phyloP scores from a whole-genome alignment of 805 yeast species.

The Yamadazyma insecticola region DNA sequence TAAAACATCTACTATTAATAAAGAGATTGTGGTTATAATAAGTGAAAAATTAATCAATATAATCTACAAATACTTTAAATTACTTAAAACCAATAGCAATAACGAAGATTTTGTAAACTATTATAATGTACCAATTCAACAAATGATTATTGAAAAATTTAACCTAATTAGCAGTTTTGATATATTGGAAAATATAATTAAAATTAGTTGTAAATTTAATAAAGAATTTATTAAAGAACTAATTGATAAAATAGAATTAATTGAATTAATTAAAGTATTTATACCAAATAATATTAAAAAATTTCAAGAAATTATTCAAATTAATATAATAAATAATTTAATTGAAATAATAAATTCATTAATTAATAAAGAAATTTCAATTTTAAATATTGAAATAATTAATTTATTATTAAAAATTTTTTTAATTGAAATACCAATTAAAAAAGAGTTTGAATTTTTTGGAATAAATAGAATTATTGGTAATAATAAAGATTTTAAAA shows the following conservation, averaged over 20 bases:
- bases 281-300: conserved; percentile 48
- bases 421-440: conserved; percentile 37
- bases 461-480: conserved; percentile 56
- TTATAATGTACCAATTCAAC: conserved; percentile 8
- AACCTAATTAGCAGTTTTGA: conserved; percentile 51
- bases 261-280: conserved; percentile 31
- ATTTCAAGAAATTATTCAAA: conserved; percentile 32
- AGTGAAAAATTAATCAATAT: conserved; percentile 14
- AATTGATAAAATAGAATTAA: too few species aligned
- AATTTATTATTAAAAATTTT: conserved; percentile 31
- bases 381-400: conserved; percentile 11
- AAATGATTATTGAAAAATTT: conserved; percentile 39
- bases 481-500: conserved; percentile 39
- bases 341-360: conserved; percentile 51
- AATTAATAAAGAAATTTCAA: conserved; percentile 21
- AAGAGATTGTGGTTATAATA: conserved; percentile 20
- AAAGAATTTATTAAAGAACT: too few species aligned
- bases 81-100: conserved; percentile 6
- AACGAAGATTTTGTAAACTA: conserved; percentile 18
- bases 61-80: conserved; percentile 12
- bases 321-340: conserved; percentile 46
- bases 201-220: too few species aligned
- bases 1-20: conserved; percentile 57
- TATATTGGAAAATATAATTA: conserved; percentile 47
- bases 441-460: conserved; percentile 40